Evolutionary conservation across 2,329 filamentous ascomycete species (phyloP).

Genomic region (Nigrospora oryzae): DNA sequence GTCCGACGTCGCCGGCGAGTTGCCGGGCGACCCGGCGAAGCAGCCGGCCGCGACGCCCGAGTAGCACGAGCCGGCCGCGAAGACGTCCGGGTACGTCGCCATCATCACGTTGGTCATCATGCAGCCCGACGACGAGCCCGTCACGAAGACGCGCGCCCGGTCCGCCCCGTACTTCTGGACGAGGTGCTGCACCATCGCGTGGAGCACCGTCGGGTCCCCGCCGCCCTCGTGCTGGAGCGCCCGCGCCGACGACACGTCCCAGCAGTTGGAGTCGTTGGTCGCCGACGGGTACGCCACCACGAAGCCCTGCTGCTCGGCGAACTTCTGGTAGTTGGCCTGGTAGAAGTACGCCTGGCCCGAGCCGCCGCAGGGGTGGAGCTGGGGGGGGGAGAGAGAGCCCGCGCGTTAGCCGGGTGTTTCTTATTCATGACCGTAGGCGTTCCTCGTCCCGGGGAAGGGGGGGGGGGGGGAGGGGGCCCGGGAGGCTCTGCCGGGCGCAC

Average conservation of each 20-base stretch:
- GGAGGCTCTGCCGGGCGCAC: neutral
- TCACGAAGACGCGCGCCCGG: conserved; percentile 41
- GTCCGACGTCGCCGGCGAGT: conserved; percentile 9
- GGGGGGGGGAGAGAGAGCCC: neutral
- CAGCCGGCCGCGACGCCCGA: conserved; percentile 36
- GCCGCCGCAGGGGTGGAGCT: conserved; percentile 12
- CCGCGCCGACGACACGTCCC: conserved; percentile 36
- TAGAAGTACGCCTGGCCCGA: conserved; percentile 7
- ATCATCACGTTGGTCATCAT: conserved; percentile 24
- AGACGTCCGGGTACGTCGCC: conserved; percentile 37
- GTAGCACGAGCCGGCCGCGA: conserved; percentile 33
- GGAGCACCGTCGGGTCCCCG: conserved; percentile 46
- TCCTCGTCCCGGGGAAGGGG: too few species aligned
- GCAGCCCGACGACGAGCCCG: conserved; percentile 34
- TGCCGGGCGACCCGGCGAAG: conserved; percentile 15
- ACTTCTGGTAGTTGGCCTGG: conserved; percentile 8
- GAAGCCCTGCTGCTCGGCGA: conserved; percentile 9
- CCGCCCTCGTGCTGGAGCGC: conserved; percentile 48
- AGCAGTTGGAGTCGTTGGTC: conserved; percentile 25
- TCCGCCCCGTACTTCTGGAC: conserved; percentile 44
- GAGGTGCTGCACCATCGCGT: conserved; percentile 50
- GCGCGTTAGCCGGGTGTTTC: neutral
- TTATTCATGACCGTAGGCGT: neutral
- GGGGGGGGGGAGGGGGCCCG: neutral
- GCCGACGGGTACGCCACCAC: conserved; percentile 12